phyloP scores from a whole-genome alignment of 768 basidiomycete genomes.

The Boletus sensibilis region DNA sequence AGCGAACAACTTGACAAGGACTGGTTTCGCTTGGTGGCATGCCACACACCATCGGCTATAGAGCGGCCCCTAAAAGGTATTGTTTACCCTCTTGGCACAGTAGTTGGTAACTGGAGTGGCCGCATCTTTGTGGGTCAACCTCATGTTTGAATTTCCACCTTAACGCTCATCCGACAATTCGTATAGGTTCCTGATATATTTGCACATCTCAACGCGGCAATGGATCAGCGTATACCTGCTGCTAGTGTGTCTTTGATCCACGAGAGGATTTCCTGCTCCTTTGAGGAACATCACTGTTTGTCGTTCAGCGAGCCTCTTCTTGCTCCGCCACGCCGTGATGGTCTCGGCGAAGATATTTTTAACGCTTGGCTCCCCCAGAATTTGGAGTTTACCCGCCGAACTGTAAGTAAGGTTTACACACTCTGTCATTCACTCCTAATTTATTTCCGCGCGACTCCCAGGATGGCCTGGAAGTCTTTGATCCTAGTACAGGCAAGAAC shows the following conservation, averaged over 20 bases:
- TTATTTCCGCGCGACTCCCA: constrained; percentile 22
- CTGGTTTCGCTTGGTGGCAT: constrained; percentile 48
- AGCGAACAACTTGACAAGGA: constrained; percentile 43
- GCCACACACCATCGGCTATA: constrained; percentile 38
- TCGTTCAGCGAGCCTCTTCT: constrained; percentile 37
- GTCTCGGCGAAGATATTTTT: constrained; percentile 43
- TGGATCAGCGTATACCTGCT: constrained; percentile 21
- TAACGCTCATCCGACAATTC: constrained; percentile 22
- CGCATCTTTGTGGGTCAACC: constrained; percentile 41
- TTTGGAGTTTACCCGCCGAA: constrained; percentile 30
- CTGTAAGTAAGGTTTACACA: constrained; percentile 29
- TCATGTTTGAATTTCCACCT: constrained; percentile 6
- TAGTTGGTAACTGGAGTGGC: constrained; percentile 48
- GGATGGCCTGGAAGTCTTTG: constrained; percentile 43
- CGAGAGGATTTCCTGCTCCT: constrained; percentile 40
- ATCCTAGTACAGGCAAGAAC: constrained; percentile 39
- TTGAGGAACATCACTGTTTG: constrained; percentile 50
- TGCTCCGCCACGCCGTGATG: constrained; percentile 34
- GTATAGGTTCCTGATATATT: constrained; percentile 26
- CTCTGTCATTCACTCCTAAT: not conserved
- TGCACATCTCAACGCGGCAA: constrained; percentile 24
- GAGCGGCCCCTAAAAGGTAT: constrained; percentile 40
- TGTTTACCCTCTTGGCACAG: constrained; percentile 43
- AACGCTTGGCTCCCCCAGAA: constrained; percentile 50
- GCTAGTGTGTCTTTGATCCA: constrained; percentile 31